Base-by-base conservation (phyloP, 2,329 filamentous ascomycete genomes). In the Fusarium dimerum region DNA sequence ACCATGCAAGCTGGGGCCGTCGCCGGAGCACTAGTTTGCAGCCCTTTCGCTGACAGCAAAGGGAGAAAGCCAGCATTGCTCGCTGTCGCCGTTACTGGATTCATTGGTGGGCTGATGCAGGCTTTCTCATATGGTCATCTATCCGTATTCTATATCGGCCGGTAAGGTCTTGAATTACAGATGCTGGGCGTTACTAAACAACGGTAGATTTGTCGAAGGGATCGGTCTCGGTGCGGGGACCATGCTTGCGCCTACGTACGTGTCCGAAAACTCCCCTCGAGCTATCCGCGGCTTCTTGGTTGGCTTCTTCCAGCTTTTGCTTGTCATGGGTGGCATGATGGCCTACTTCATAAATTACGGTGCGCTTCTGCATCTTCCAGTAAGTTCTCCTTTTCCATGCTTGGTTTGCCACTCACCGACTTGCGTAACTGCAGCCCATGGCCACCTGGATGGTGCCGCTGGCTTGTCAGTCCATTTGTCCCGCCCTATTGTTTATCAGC, bases 211-310 rank as follows among this genome's bases (percentile, higher is more conserved):
- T 43, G 68, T 84, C 26, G 78, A 78, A 49, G 83, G 82, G 40
- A 66, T 86, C 8, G 77, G 74, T 50, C 72, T 79, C 10, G 76
- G 75, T 15, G 75, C 73, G 45, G 77, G 78, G 39, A 80, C 78
- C 36, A 83, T 84, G 75, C 76, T 85, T 50, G 80, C 80, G 4
- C 83, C 83, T 3, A 76, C 82, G 1, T 86, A 85, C 66, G 80
- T 86, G 32, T 78, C 81, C 0, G 83, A 86, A 61, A 85, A 83
- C 57, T 72, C 81, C 3, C 82, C 82, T 4, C 77, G 80, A 40
- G 79, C 78, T 34, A 84, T 84, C 52, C 79, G 83, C 39, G 83
- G 83, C 12, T 78, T 80, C 48, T 71, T 86, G 0, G 83, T 81
- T 1, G 83, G 82, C 52, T 77, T 85, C 52, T 86, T 84, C 61